Percentiles rank a stretch among this genome's conserved stretches.
Evolutionary conservation across 2,329 filamentous ascomycete genomes (phyloP).

Genomic region (Cadophora sp.): DNA sequence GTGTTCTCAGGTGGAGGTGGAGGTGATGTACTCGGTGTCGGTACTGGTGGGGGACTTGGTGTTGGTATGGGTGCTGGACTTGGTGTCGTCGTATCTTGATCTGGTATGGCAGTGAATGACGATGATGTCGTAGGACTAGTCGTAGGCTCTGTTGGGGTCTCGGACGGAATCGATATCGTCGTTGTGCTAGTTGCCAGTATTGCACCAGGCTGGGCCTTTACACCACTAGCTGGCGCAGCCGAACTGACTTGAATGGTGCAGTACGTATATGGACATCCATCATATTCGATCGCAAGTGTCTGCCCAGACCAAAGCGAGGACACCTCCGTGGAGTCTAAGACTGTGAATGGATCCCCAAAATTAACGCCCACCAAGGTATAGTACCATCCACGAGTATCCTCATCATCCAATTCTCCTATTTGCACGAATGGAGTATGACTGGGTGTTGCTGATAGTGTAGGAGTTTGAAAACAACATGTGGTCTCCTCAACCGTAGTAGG

Average conservation of each 20-base stretch:
- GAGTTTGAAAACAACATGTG: conserved; percentile 14
- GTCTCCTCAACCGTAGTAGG: conserved; percentile 13
- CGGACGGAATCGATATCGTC: conserved; percentile 1
- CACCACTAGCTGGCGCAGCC: conserved; percentile 9
- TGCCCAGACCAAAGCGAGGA: conserved; percentile 21
- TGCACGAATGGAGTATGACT: conserved; percentile 15
- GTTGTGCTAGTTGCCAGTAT: conserved; percentile 19
- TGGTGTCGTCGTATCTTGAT: not conserved
- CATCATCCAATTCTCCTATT: not conserved
- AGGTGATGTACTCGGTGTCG: not conserved
- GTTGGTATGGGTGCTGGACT: not conserved
- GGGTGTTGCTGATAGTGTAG: conserved; percentile 14
- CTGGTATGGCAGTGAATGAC: not conserved
- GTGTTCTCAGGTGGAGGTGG: not conserved
- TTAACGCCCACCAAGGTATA: conserved; percentile 1
- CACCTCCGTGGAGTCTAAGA: not conserved
- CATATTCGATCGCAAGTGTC: conserved; percentile 17
- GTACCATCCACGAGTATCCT: conserved; percentile 6
- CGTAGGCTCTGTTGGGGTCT: not conserved
- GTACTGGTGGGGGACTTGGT: not conserved
- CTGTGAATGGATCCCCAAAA: not conserved
- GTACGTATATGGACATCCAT: conserved; percentile 16
- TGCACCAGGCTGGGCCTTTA: conserved; percentile 10
- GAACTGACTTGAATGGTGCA: not conserved
- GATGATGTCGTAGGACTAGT: not conserved